Conservation (phyloP, 2,329 filamentous ascomycete genomes). For the Aureobasidium sp. region DNA sequence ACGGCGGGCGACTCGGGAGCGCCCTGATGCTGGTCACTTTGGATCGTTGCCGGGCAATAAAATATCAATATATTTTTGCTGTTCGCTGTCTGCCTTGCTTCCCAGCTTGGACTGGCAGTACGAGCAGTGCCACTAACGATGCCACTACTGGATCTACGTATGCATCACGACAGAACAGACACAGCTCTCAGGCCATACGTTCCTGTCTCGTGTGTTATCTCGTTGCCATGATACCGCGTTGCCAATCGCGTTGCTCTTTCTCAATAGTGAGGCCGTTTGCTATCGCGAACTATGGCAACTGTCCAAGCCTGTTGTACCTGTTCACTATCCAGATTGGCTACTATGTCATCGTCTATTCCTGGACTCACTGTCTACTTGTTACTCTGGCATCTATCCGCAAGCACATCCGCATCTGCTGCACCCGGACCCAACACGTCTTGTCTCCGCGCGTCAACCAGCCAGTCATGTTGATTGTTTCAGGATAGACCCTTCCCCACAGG, state of each 20-base stretch:
- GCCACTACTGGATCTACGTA: conserved; percentile 9
- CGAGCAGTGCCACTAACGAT: conserved; percentile 7
- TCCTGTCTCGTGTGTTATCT: conserved; percentile 8
- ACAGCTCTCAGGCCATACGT: conserved; percentile 11
- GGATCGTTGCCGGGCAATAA: conserved; percentile 9
- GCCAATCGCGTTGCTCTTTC: conserved; percentile 4
- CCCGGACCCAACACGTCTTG: neutral
- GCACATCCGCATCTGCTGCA: neutral
- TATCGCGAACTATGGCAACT: conserved; percentile 4
- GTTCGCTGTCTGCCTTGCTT: conserved; percentile 12
- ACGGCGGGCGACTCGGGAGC: conserved; percentile 7
- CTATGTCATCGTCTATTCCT: neutral
- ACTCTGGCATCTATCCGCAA: neutral
- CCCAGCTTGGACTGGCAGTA: conserved; percentile 9
- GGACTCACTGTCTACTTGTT: neutral
- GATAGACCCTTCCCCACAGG: conserved; percentile 12
- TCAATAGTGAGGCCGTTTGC: conserved; percentile 3
- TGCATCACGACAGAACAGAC: conserved; percentile 11
- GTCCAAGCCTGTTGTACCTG: neutral
- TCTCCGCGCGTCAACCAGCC: conserved; percentile 9
- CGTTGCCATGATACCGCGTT: conserved; percentile 11
- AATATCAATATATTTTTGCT: conserved; percentile 4
- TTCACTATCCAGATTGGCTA: too few relatives aligned
- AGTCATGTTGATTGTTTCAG: conserved; percentile 5
- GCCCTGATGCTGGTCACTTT: neutral